Evolutionary conservation across 371 early-diverging fungal species (phyloP), one percentile per base, ranked within the genome.

Genomic region (Lichtheimia ramosa): DNA sequence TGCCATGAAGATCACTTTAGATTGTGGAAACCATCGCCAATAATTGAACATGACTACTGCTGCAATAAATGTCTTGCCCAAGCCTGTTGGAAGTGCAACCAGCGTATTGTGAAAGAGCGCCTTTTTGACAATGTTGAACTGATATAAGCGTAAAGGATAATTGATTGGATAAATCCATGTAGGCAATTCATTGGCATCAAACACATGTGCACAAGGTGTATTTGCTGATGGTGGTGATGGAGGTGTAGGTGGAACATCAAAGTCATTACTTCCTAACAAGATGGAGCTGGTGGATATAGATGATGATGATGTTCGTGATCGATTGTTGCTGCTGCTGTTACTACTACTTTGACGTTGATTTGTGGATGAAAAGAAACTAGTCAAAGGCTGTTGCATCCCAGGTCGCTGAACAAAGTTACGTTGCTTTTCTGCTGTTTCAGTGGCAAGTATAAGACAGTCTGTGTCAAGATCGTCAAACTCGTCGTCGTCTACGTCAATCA

Each of bases 1-100:
- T 0, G 92, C 92, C 85, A 95, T 86, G 61, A 97, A 97, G n/a
- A 97, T 77, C 15, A 96, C 85, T 54, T 92, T 89, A 3, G 89
- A 83, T 34, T 88, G 68, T 0, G 98, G 96, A 66, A 97, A 96
- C 98, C 98, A 97, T 3, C 95, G 89, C 66, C 83, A 92, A 64
- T 86, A 93, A 68, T 96, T 96, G 53, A 75, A 91, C 95, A 97
- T 96, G 10, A 96, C 92, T 0, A 97, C 98, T 0, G 95, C 94
- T 0, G 98, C 98, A 65, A 97, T 94, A 63, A 96, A 90, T 0
- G 98, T 97, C 69, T 97, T 97, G 27, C 98, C 98, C 51, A 96
- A 80, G 42, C 98, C 93, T 0, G 94, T 93, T 0, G 93, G 93
- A 18, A 97, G 79, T 3, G 93, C 89, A 0, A 96, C 96, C 20